Evolutionary conservation across 768 basidiomycete genomes (phyloP).

Genomic region (Tubosaeta sp.): DNA sequence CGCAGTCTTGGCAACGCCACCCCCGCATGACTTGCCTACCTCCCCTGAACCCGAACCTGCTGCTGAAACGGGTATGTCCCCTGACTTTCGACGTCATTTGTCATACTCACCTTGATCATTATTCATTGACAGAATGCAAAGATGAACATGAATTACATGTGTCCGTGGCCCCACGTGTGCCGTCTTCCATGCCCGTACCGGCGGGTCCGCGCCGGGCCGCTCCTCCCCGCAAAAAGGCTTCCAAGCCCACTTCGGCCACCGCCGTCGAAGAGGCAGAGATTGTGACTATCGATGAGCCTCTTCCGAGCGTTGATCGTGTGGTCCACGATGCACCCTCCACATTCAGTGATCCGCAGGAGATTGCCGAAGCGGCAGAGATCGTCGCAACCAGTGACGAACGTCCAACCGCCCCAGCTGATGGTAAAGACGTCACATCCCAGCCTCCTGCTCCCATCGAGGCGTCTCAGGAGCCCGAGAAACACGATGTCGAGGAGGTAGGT

Average conservation of each 20-base stretch:
- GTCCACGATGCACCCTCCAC: conserved; percentile 2
- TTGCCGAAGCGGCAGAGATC: conserved; percentile 2
- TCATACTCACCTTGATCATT: conserved; percentile 4
- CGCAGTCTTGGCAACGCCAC: conserved; percentile 14
- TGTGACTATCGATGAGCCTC: conserved; percentile 3
- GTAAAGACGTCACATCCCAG: neutral
- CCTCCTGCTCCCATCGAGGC: neutral
- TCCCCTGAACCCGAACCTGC: conserved; percentile 2
- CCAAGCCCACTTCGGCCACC: conserved; percentile 37
- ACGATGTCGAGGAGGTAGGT: conserved; percentile 7
- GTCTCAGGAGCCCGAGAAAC: conserved; percentile 9
- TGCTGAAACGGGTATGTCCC: conserved; percentile 17
- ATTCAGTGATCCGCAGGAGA: conserved; percentile 9
- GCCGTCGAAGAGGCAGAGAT: conserved; percentile 17
- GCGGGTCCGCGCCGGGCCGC: conserved; percentile 68
- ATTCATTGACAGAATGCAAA: conserved; percentile 15
- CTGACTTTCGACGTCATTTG: neutral
- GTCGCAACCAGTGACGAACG: neutral
- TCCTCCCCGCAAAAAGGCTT: conserved; percentile 65
- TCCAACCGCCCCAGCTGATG: neutral
- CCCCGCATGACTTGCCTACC: conserved; percentile 7
- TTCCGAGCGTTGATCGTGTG: conserved; percentile 1
- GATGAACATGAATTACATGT: conserved; percentile 26
- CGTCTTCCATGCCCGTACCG: conserved; percentile 68
- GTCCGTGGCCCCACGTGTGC: conserved; percentile 33